Evolutionary conservation across 202 grass and related monocot species (phyloP).

Genomic region (Hordeum pubiflorum): DNA sequence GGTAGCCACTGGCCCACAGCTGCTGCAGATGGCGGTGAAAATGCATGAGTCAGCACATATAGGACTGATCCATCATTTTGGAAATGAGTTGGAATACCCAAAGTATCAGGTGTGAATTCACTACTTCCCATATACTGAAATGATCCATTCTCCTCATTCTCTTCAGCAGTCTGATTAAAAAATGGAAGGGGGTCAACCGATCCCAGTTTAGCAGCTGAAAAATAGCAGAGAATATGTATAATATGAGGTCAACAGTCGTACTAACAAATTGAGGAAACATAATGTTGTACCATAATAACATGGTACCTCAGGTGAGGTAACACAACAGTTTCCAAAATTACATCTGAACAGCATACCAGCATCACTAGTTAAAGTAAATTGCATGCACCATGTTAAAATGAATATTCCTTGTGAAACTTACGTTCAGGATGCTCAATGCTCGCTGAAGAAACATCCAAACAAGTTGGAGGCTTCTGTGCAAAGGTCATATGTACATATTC

Average conservation of each 20-base stretch:
- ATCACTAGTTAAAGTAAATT: neutral
- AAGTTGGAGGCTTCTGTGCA: slow-evolving; percentile 46
- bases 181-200: slow-evolving; percentile 51
- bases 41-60: slow-evolving; percentile 65
- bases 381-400: slow-evolving; percentile 9
- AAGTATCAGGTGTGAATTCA: slow-evolving; percentile 33
- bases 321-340: neutral
- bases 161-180: slow-evolving; percentile 45
- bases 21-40: slow-evolving; percentile 61
- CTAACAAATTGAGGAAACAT: slow-evolving; percentile 3
- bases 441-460: slow-evolving; percentile 35
- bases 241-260: neutral
- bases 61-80: slow-evolving; percentile 78
- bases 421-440: slow-evolving; percentile 13
- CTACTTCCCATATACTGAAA: slow-evolving; percentile 28
- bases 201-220: slow-evolving; percentile 49
- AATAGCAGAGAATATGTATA: slow-evolving; percentile 23
- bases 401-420: slow-evolving; percentile 12
- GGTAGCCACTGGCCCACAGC: slow-evolving; percentile 60
- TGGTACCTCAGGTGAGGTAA: slow-evolving; percentile 4
- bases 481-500: slow-evolving; percentile 50
- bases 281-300: neutral
- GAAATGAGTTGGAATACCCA: slow-evolving; percentile 88
- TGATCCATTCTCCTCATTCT: slow-evolving; percentile 35
- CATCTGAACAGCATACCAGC: neutral